Conservation (phyloP, 129 eudicot species). For the Saposhnikovia divaricata region DNA sequence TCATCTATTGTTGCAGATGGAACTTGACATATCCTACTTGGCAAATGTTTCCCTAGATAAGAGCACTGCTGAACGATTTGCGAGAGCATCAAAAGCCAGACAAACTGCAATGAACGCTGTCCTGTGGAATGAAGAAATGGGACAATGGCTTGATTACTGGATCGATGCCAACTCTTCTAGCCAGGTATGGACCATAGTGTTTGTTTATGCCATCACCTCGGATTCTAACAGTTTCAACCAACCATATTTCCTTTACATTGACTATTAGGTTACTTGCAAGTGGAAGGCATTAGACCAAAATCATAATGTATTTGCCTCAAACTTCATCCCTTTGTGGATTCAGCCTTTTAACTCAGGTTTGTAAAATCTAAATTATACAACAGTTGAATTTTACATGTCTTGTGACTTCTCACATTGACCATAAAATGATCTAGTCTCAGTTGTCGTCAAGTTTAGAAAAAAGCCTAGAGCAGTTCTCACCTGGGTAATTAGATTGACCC, state of each 20-base stretch:
- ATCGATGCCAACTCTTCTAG: slow-evolving; percentile 22
- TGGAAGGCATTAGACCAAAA: slow-evolving; percentile 57
- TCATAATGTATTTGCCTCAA: slow-evolving; percentile 58
- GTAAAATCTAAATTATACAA: neutral
- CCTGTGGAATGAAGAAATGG: slow-evolving; percentile 69
- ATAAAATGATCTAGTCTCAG: neutral
- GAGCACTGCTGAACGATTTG: slow-evolving; percentile 28
- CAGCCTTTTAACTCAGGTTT: slow-evolving; percentile 56
- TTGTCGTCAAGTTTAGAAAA: neutral
- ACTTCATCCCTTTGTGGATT: slow-evolving; percentile 78
- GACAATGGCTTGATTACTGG: slow-evolving; percentile 97
- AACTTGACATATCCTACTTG: slow-evolving; percentile 70
- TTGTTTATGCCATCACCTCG: neutral
- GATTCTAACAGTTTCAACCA: neutral
- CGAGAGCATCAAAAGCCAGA: slow-evolving; percentile 52
- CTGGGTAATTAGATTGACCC: neutral
- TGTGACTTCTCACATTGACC: neutral
- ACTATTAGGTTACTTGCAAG: slow-evolving; percentile 38
- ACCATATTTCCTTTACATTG: neutral
- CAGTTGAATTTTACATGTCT: neutral
- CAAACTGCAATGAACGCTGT: slow-evolving; percentile 59
- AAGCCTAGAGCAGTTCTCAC: neutral
- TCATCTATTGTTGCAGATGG: slow-evolving; percentile 51
- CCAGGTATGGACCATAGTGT: slow-evolving; percentile 28
- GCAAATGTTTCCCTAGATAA: slow-evolving; percentile 55